Percentiles rank a stretch among this genome's conserved stretches.
Conservation (phyloP, 2,329 filamentous ascomycete species). For the Fusarium sacchari region DNA sequence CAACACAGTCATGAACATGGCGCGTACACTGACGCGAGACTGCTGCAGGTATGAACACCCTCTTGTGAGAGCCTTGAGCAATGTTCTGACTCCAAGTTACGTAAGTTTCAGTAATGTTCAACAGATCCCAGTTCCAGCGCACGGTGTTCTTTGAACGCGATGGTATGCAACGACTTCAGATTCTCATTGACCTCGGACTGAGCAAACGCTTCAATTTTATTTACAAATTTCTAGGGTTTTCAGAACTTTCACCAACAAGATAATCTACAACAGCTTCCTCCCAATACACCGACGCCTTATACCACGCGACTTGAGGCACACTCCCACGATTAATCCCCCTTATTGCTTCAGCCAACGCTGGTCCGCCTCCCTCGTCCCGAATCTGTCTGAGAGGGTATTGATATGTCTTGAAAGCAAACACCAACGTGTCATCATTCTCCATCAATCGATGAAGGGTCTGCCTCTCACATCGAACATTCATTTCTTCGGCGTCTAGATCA, state of each 20-base stretch:
- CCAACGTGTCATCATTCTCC: background rate
- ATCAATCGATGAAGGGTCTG: background rate
- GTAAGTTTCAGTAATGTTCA: background rate
- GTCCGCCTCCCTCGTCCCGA: background rate
- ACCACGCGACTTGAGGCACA: background rate
- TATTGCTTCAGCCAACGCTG: background rate
- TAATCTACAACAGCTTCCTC: background rate
- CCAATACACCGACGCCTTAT: background rate
- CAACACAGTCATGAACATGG: background rate
- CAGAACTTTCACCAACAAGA: background rate
- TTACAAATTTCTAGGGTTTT: background rate
- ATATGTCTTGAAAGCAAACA: background rate
- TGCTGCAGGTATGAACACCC: background rate
- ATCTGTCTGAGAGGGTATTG: background rate
- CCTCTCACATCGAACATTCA: background rate
- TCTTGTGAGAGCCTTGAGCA: too few species aligned
- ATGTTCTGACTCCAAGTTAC: fast-evolving
- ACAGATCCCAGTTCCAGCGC: fast-evolving
- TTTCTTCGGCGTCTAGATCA: fast-evolving
- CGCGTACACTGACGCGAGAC: background rate
- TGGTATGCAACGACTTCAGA: fast-evolving
- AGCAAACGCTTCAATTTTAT: fast-evolving
- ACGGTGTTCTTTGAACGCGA: background rate
- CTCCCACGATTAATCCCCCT: background rate
- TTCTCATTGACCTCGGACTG: background rate